These are phyloP conservation scores for Cyamopsis tetragonoloba DNA, from an alignment of 306 rosid species.

Conservation along the genomic window DNA sequence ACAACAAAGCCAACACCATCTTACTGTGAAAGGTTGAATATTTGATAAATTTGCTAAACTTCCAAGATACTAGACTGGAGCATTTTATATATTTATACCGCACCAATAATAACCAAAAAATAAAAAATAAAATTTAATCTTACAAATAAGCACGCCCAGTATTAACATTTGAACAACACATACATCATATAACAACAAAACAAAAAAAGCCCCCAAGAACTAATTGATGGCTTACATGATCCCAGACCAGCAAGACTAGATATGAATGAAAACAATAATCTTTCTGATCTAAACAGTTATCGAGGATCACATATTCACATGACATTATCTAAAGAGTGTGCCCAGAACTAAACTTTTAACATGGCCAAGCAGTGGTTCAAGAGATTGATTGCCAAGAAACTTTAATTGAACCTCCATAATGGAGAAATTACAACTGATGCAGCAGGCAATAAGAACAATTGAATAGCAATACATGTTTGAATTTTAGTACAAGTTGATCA, in stretches of 20 bases:
- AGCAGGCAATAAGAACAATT: conserved; percentile 9
- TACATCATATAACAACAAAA: background rate
- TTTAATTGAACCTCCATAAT: conserved; percentile 5
- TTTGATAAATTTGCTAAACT: background rate
- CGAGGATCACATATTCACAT: background rate
- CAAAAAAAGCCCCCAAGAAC: background rate
- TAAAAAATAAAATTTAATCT: no score
- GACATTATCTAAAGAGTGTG: background rate
- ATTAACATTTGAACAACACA: background rate
- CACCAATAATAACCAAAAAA: background rate
- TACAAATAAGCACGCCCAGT: background rate
- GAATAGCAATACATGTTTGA: no score
- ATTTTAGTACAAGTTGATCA: background rate
- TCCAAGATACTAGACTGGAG: background rate
- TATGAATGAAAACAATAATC: background rate
- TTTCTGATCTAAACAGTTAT: background rate
- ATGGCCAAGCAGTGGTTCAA: background rate
- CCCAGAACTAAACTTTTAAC: background rate
- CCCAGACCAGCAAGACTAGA: background rate
- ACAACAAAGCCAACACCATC: background rate
- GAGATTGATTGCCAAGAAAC: conserved; percentile 1
- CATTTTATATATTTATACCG: background rate
- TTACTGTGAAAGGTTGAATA: background rate
- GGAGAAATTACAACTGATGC: conserved; percentile 14
- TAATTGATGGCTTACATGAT: background rate